Base-by-base conservation (phyloP, 768 basidiomycete species). In the Leccinum boreale region DNA sequence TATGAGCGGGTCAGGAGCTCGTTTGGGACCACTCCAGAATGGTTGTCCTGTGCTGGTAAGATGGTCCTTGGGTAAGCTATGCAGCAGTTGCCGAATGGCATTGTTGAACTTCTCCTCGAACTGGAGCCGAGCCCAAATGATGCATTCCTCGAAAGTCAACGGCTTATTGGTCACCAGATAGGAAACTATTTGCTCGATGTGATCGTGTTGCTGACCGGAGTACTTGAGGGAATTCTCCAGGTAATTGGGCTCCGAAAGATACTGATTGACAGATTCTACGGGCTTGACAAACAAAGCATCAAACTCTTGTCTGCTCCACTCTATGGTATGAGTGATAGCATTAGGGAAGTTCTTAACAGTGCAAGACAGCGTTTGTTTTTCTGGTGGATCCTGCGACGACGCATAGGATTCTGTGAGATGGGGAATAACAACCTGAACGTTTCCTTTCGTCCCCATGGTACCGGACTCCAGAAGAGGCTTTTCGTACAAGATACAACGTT, bases 271-370 rank as follows among this genome's bases (percentile, higher is more conserved):
- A 47, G 92, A 86, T 70, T 95, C 91, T 33, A 90, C 82, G 2
- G 97, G 97, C 71, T 96, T 94, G 65, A 97, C 90, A 67, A 98
- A 99, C 47, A 94, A 77, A 57, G 84, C 86, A 69, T 97, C 92
- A 72, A 99, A 98, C 61, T 92, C 90, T 66, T 87, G 85, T 64
- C 94, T 87, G 65, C 90, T 87, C 97, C 97, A 99, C 92, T 98
- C 94, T 58, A 99, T 99, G 7, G 94, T 97, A 75, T 99, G 97
- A 63, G 92, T 89, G 66, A 98, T 98, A 24, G 90, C 89, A 71
- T 99, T 95, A 10, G 97, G 97, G 83, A 98, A 99, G 75, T 92
- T 98, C 79, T 98, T 98, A 72, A 98, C 89, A 1, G 97, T 99
- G 73, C 97, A 99, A 24, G 91, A 92, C 23, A 97, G 91, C 2